A percentile compares a stretch with the other conserved stretches of the same genome.
phyloP scores from a whole-genome alignment of 768 basidiomycete species.

The Lentinula sp. region DNA sequence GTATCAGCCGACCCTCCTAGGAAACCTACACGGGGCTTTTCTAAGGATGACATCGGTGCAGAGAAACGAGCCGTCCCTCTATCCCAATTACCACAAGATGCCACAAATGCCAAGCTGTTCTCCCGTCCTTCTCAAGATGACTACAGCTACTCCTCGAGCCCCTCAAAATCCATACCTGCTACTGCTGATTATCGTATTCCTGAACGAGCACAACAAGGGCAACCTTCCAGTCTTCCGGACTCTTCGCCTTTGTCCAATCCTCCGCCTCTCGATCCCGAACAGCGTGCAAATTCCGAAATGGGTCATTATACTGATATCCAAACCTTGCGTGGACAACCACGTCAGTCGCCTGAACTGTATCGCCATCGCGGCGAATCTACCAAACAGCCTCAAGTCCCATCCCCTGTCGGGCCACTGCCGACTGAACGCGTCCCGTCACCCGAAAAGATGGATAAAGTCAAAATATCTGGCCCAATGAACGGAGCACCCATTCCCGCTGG shows the following conservation, averaged over 20 bases:
- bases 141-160: slow-evolving; percentile 42
- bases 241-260: slow-evolving; percentile 60
- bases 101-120: slow-evolving; percentile 54
- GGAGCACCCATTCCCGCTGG: slow-evolving; percentile 83
- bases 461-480: slow-evolving; percentile 86
- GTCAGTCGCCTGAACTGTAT: slow-evolving; percentile 51
- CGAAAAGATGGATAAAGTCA: slow-evolving; percentile 62
- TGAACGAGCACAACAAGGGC: slow-evolving; percentile 33
- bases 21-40: slow-evolving; percentile 35
- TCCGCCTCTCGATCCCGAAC: slow-evolving; percentile 30
- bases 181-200: slow-evolving; percentile 34
- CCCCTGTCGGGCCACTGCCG: slow-evolving; percentile 36
- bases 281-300: slow-evolving; percentile 74
- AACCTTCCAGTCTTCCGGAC: slow-evolving; percentile 46
- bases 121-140: slow-evolving; percentile 34
- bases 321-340: slow-evolving; percentile 27
- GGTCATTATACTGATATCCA: slow-evolving; percentile 72
- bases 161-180: slow-evolving; percentile 46
- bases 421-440: slow-evolving; percentile 49
- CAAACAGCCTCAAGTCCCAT: slow-evolving; percentile 45
- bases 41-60: slow-evolving; percentile 52
- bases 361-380: slow-evolving; percentile 34
- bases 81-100: slow-evolving; percentile 50
- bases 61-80: slow-evolving; percentile 51
- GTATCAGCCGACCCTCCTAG: slow-evolving; percentile 28